phyloP scores from a whole-genome alignment of 495 filamentous ascomycete genomes.

The Neurospora sp. region DNA sequence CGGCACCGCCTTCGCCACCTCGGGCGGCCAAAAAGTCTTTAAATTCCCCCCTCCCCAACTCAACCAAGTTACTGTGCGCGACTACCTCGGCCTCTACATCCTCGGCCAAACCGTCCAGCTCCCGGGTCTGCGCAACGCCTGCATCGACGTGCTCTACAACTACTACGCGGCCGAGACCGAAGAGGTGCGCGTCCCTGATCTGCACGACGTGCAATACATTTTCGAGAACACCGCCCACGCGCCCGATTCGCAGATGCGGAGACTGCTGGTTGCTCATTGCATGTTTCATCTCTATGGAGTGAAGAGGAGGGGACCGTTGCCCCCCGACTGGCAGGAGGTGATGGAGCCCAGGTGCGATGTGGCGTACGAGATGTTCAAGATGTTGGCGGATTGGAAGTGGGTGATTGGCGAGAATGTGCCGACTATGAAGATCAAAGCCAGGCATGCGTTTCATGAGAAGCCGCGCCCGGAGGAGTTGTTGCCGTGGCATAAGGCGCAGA shows the following conservation, averaged over 20 bases:
- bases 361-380: constrained; percentile 9
- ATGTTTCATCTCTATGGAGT: constrained; percentile 15
- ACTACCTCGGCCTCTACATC: constrained; percentile 22
- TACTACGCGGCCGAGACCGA: constrained; percentile 6
- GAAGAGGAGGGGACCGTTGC: constrained; percentile 5
- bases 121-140: constrained; percentile 10
- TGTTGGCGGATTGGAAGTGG: constrained; percentile 23
- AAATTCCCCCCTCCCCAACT: constrained; percentile 11
- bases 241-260: constrained; percentile 12
- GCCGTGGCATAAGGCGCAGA: neutral
- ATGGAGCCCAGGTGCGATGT: constrained; percentile 1
- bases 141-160: constrained; percentile 11
- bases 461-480: neutral
- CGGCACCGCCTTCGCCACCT: constrained; percentile 13
- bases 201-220: constrained; percentile 16
- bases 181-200: constrained; percentile 2
- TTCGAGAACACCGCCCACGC: constrained; percentile 10
- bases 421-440: constrained; percentile 17
- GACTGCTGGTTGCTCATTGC: constrained; percentile 13
- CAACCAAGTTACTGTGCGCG: constrained; percentile 6
- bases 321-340: constrained; percentile 12
- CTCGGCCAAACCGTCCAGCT: constrained; percentile 17
- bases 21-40: constrained; percentile 5
- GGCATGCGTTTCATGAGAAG: constrained; percentile 17
- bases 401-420: constrained; percentile 15